Percentiles rank a stretch among this genome's conserved stretches.
These are phyloP conservation scores for Astrothelium macrocarpum DNA, from an alignment of 495 filamentous ascomycete genomes.

Conservation along the genomic window DNA sequence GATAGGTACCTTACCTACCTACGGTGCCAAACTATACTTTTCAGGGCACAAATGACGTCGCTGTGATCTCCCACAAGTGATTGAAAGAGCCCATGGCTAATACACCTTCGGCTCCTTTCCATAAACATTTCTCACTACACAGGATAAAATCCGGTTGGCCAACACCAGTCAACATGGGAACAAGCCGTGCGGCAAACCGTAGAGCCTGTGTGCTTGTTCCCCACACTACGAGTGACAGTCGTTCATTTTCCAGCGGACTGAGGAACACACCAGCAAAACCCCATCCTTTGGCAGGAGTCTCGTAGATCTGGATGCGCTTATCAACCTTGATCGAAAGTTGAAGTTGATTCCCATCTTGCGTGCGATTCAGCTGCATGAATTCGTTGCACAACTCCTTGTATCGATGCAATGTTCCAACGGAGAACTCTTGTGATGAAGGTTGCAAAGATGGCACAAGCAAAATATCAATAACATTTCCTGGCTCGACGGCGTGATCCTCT, in stretches of 20 bases:
- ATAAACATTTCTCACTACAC: conserved; percentile 35
- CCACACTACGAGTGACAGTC: conserved; percentile 49
- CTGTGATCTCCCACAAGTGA: conserved; percentile 42
- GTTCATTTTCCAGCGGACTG: conserved; percentile 35
- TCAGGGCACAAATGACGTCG: conserved; percentile 30
- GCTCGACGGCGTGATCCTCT: conserved; percentile 5
- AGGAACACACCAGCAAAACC: conserved; percentile 43
- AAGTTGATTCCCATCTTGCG: conserved; percentile 11
- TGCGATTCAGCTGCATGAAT: neutral
- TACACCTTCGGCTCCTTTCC: conserved; percentile 44
- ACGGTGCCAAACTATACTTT: too few relatives aligned
- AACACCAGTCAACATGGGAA: conserved; percentile 48
- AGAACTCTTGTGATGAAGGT: too few relatives aligned
- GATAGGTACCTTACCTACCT: too few relatives aligned
- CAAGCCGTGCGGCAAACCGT: conserved; percentile 43
- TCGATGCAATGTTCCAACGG: neutral
- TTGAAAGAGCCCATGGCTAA: conserved; percentile 49
- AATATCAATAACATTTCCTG: conserved; percentile 24
- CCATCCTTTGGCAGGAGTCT: neutral
- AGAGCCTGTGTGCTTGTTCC: conserved; percentile 39
- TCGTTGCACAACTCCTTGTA: neutral
- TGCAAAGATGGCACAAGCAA: neutral
- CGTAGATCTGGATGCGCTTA: neutral
- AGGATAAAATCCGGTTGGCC: conserved; percentile 52
- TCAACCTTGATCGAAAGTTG: neutral